A percentile compares a stretch with the other conserved stretches of the same genome.
These are phyloP conservation scores for Macaranga tanarius DNA, from an alignment of 441 rosid genomes.

Conservation along the genomic window DNA sequence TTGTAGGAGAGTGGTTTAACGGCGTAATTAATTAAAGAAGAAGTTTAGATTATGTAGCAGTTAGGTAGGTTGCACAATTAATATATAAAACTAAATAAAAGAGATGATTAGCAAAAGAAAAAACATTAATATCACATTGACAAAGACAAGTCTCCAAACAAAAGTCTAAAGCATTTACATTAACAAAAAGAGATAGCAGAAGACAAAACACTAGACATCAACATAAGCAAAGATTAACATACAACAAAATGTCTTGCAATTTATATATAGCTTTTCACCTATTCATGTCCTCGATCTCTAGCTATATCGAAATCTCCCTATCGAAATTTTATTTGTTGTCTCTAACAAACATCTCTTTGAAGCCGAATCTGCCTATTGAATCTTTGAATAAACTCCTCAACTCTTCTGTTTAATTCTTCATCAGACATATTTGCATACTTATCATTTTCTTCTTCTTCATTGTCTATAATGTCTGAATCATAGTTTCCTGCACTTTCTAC, in stretches of 20 bases:
- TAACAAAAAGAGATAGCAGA: background rate
- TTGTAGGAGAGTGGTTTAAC: too few species aligned
- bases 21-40: too few species aligned
- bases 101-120: background rate
- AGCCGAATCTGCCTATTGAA: constrained; percentile 53
- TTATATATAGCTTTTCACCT: too few species aligned
- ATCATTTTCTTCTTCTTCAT: constrained; percentile 34
- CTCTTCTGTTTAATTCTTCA: constrained; percentile 68
- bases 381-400: constrained; percentile 68
- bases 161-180: constrained; percentile 10
- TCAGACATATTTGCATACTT: constrained; percentile 62
- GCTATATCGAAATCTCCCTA: background rate
- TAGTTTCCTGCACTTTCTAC: constrained; percentile 15
- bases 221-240: background rate
- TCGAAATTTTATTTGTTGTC: background rate
- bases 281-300: background rate
- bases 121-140: background rate
- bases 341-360: constrained; percentile 27
- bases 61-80: too few species aligned
- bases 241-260: background rate
- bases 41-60: too few species aligned
- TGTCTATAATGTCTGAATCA: background rate
- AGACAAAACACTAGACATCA: background rate
- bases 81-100: background rate
- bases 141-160: background rate